Percentiles rank a stretch among this genome's conserved stretches.
These are phyloP conservation scores for Aspergillus sojae DNA, from an alignment of 2,329 filamentous ascomycete species.

Conservation along the genomic window DNA sequence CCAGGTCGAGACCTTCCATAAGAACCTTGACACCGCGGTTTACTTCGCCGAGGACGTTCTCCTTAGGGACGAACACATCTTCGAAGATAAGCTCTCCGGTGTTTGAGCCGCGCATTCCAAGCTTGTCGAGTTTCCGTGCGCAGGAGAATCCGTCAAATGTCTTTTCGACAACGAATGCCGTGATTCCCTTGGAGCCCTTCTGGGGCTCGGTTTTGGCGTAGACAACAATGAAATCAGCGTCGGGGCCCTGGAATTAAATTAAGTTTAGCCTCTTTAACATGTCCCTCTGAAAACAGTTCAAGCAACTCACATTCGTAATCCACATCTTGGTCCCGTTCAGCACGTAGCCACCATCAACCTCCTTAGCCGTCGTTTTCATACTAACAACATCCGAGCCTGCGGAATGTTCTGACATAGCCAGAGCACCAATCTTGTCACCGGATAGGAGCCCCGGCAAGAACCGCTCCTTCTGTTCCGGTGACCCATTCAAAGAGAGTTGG, in stretches of 20 bases:
- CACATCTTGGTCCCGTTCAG: constrained; percentile 97
- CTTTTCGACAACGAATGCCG: constrained; percentile 84
- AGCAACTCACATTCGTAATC: constrained; percentile 78
- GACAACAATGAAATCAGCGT: constrained; percentile 91
- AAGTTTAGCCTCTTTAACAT: neutral
- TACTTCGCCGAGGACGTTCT: constrained; percentile 77
- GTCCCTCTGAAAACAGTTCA: constrained; percentile 1
- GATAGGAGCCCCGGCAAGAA: constrained; percentile 81
- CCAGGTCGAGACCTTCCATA: constrained; percentile 95
- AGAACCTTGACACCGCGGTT: constrained; percentile 86
- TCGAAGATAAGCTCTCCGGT: constrained; percentile 94
- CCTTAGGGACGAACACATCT: constrained; percentile 80
- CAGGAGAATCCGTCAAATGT: constrained; percentile 75
- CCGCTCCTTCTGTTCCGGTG: constrained; percentile 72
- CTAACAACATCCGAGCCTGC: constrained; percentile 92
- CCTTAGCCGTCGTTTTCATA: constrained; percentile 85
- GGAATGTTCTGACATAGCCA: constrained; percentile 94
- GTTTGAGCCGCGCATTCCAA: constrained; percentile 96
- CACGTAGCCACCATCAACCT: constrained; percentile 80
- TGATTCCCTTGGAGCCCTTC: constrained; percentile 84
- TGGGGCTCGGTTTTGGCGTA: constrained; percentile 91
- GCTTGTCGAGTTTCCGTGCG: constrained; percentile 90
- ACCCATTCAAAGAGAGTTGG: constrained; percentile 89
- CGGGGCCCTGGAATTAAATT: constrained; percentile 60
- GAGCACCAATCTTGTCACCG: constrained; percentile 78